phyloP scores from a whole-genome alignment of 371 early-diverging fungal species.

The Apophysomyces elegans region DNA sequence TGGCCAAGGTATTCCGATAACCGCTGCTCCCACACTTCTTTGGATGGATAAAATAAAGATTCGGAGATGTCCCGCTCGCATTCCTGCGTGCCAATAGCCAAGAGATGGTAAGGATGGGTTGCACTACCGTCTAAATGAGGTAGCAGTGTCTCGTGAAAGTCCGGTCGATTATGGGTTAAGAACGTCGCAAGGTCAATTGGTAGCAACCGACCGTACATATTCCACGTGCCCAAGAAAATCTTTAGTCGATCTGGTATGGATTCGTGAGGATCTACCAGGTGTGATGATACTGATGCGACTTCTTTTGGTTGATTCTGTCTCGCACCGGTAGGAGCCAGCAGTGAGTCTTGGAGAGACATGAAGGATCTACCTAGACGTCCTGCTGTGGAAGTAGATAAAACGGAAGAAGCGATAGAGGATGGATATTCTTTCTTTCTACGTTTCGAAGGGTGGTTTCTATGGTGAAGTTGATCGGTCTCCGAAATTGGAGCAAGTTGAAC shows the following conservation, averaged over 20 bases:
- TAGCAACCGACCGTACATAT: slow-evolving; percentile 71
- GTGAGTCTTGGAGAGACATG: not conserved
- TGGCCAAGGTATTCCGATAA: slow-evolving; percentile 51
- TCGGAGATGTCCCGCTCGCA: slow-evolving; percentile 70
- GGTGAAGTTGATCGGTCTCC: slow-evolving; percentile 7
- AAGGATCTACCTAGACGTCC: slow-evolving; percentile 3
- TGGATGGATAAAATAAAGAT: slow-evolving; percentile 64
- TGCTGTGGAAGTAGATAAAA: not conserved
- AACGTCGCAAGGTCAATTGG: slow-evolving; percentile 40
- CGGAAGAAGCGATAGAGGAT: slow-evolving; percentile 2
- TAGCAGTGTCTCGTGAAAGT: slow-evolving; percentile 14
- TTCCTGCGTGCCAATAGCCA: slow-evolving; percentile 79
- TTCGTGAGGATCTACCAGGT: slow-evolving; percentile 1
- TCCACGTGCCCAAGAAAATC: slow-evolving; percentile 78
- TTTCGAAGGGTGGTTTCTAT: not conserved
- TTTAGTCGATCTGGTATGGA: slow-evolving; percentile 44
- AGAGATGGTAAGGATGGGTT: slow-evolving; percentile 62
- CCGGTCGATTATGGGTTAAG: slow-evolving; percentile 26
- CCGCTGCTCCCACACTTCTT: slow-evolving; percentile 64
- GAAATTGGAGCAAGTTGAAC: not conserved
- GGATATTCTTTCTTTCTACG: not conserved
- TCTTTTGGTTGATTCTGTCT: not conserved
- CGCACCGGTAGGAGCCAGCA: not conserved
- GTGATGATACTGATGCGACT: slow-evolving; percentile 3
- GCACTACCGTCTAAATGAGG: slow-evolving; percentile 24